phyloP scores from a whole-genome alignment of 257 asterid genomes.

The Solanum infundibuliforme region DNA sequence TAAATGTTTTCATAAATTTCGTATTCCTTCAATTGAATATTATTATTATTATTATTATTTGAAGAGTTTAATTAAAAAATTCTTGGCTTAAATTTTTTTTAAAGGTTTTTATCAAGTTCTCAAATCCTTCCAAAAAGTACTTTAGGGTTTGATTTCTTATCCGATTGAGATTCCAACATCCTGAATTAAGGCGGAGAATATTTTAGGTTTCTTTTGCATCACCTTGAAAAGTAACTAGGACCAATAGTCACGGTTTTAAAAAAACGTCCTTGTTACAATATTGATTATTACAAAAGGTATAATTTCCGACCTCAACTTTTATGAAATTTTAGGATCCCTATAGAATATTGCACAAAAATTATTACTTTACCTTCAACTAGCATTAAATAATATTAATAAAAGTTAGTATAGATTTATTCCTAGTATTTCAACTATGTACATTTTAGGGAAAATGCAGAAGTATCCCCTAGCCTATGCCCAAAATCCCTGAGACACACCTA shows the following conservation, averaged over 20 bases:
- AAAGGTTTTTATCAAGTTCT: too few relatives aligned
- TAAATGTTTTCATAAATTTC: background rate
- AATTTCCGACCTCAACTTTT: background rate
- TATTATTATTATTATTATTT: too few relatives aligned
- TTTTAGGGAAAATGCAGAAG: too few relatives aligned
- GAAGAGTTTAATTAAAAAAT: background rate
- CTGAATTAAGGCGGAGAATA: background rate
- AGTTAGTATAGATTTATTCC: background rate
- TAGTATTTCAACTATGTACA: too few relatives aligned
- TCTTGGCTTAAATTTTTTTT: background rate
- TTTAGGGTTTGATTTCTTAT: background rate
- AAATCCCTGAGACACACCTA: too few relatives aligned
- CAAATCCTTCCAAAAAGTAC: background rate
- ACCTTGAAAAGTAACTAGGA: background rate
- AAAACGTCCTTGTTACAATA: background rate
- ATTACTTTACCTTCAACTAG: background rate
- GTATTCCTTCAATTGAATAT: background rate
- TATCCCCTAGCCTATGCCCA: too few relatives aligned
- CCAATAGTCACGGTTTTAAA: background rate
- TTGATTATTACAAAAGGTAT: background rate
- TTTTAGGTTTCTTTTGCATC: background rate
- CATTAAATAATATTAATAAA: background rate
- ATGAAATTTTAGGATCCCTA: background rate
- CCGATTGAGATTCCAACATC: background rate
- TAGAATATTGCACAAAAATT: fast-evolving